phyloP scores from a whole-genome alignment of 1,284 basidiomycete genomes.

The Ustilago vetiveriae region DNA sequence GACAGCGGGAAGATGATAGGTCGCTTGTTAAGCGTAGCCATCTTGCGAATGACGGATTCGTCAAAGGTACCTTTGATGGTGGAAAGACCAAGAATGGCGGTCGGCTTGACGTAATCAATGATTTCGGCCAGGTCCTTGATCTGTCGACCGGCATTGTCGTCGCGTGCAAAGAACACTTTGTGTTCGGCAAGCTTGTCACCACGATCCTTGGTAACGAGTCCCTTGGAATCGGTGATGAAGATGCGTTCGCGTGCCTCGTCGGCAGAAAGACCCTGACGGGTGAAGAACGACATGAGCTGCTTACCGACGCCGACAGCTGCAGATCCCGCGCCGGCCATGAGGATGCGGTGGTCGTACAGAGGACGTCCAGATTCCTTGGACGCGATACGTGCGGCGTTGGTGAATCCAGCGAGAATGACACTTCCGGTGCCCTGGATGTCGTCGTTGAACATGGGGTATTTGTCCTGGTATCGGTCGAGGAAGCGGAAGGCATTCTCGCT shows the following conservation, averaged over 20 bases:
- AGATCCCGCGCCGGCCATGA: conserved; percentile 89
- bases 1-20: conserved; percentile 97
- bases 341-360: conserved; percentile 81
- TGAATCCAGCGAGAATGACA: conserved; percentile 88
- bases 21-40: conserved; percentile 84
- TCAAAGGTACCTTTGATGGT: conserved; percentile 86
- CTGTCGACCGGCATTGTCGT: conserved; percentile 62
- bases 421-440: conserved; percentile 75
- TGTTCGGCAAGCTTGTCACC: conserved; percentile 61
- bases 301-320: conserved; percentile 78
- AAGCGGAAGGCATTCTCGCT: conserved; percentile 65
- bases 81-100: conserved; percentile 88
- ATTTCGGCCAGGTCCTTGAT: conserved; percentile 75
- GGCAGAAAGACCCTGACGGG: conserved; percentile 54
- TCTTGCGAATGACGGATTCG: conserved; percentile 78
- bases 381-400: conserved; percentile 84
- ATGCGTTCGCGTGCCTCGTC: conserved; percentile 62
- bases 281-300: conserved; percentile 66
- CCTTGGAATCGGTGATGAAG: conserved; percentile 65
- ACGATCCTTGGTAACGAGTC: conserved; percentile 63
- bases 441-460: conserved; percentile 74
- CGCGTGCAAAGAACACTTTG: conserved; percentile 62
- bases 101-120: conserved; percentile 86
- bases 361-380: conserved; percentile 77
- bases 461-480: conserved; percentile 63